Percentiles rank a stretch among this genome's conserved stretches.
These are phyloP conservation scores for Magnaporthales sp. DNA, from an alignment of 2,329 filamentous ascomycete genomes.

Conservation along the genomic window DNA sequence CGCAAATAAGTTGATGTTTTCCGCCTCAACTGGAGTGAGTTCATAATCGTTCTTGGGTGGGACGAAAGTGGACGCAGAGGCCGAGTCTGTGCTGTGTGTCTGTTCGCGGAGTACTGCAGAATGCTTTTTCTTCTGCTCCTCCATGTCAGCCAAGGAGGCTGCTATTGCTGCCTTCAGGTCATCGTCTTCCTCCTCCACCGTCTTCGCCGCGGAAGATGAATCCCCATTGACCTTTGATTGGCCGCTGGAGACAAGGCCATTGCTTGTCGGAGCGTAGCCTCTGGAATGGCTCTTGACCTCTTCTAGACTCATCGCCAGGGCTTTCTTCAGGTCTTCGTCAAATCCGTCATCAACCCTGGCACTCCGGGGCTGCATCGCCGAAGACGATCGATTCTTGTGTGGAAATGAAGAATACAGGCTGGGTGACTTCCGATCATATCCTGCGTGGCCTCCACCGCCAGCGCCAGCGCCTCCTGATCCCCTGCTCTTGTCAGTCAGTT, in stretches of 20 bases:
- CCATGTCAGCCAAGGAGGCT: slow-evolving; percentile 91
- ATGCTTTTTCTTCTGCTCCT: slow-evolving; percentile 92
- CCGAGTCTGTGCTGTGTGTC: slow-evolving; percentile 43
- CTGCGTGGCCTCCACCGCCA: slow-evolving; percentile 37
- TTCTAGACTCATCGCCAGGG: slow-evolving; percentile 93
- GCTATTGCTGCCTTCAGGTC: slow-evolving; percentile 93
- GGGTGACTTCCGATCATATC: slow-evolving; percentile 11
- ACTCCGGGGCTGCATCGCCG: slow-evolving; percentile 78
- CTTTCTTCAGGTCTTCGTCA: slow-evolving; percentile 89
- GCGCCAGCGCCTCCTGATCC: slow-evolving; percentile 15
- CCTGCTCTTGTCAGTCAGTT: slow-evolving; percentile 68
- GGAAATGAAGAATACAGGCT: slow-evolving; percentile 21
- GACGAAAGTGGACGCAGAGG: slow-evolving; percentile 39
- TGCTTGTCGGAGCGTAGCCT: slow-evolving; percentile 45
- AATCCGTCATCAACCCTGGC: slow-evolving; percentile 84
- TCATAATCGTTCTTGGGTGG: slow-evolving; percentile 90
- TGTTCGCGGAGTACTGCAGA: slow-evolving; percentile 77
- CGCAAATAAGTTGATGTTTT: slow-evolving; percentile 94
- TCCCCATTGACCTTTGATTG: slow-evolving; percentile 26
- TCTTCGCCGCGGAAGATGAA: slow-evolving; percentile 14
- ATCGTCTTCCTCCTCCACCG: slow-evolving; percentile 69
- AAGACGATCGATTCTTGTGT: slow-evolving; percentile 56
- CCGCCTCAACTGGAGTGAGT: slow-evolving; percentile 83
- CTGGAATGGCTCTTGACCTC: slow-evolving; percentile 71
- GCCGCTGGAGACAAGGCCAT: not conserved